Evolutionary conservation across 2,329 filamentous ascomycete species (phyloP), one percentile per base, ranked within the genome.

Genomic region (Tolypocladium tundrense): DNA sequence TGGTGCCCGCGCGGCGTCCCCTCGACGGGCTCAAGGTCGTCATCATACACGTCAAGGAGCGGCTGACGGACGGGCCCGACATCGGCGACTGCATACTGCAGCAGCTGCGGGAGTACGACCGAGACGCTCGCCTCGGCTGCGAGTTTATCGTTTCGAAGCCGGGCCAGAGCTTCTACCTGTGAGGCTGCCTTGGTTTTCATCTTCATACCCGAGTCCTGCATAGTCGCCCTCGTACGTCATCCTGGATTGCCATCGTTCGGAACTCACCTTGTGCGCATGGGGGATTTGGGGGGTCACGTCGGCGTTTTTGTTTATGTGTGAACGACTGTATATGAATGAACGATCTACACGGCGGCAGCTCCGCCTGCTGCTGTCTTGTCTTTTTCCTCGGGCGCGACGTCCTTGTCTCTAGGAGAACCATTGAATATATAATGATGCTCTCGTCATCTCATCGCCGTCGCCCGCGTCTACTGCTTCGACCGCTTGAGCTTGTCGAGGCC

Each of bases 21-120:
- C 77, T 99, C 5, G 76, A 79, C 56, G 91, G 91, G 0, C 69
- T 97, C 35, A 88, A 85, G 61, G 78, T 99, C 1, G 86, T 97
- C 54, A 84, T 97, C 57, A 97, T 97, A 42, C 94, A 99, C 69
- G 83, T 97, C 67, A 99, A 99, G 70, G 93, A 97, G 63, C 87
- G 82, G 27, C 75, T 97, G 57, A 77, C 79, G 10, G 91, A 96
- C 68, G 90, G 85, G 0, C 83, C 83, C 75, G 53, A 84, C 81
- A 2, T 81, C 77, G 41, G 73, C 0, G 84, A 90, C 4, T 79
- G 74, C 2, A 96, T 97, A 41, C 66, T 94, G 27, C 68, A 77
- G 60, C 84, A 97, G 69, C 72, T 97, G 54, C 69, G 74, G 21
- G 83, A 84, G 33, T 79, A 90, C 59, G 90, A 92, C 60, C 73